These are phyloP conservation scores for Sclerotinia nivalis DNA, from an alignment of 2,329 filamentous ascomycete genomes.

Conservation along the genomic window DNA sequence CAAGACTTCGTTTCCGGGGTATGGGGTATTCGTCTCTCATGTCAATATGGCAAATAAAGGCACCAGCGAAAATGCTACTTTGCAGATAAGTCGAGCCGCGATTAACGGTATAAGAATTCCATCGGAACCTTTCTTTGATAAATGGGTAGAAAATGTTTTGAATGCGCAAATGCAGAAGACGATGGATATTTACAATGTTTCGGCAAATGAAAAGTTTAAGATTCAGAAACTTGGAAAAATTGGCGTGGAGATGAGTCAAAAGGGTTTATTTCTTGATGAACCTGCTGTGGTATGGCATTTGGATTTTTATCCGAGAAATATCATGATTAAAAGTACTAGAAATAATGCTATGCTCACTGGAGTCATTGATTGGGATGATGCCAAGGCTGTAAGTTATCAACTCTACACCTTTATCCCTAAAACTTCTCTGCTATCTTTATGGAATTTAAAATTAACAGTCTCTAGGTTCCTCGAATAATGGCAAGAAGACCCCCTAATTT, in stretches of 20 bases:
- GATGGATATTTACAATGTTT: neutral
- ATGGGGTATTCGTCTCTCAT: neutral
- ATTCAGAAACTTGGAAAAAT: neutral
- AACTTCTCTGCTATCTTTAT: neutral
- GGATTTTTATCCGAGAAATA: conserved; percentile 6
- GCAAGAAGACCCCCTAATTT: neutral
- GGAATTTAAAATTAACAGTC: neutral
- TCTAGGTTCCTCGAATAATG: neutral
- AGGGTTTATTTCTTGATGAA: neutral
- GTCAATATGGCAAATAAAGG: neutral
- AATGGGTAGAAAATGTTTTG: neutral
- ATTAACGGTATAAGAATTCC: neutral
- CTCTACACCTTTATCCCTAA: no score
- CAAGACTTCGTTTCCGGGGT: neutral
- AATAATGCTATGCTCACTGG: neutral
- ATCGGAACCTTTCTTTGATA: neutral
- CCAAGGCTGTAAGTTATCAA: neutral
- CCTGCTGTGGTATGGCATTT: neutral
- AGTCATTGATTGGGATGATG: conserved; percentile 1
- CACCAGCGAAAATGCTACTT: fast-evolving
- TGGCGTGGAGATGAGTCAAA: neutral
- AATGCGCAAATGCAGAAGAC: neutral
- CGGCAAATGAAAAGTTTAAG: neutral
- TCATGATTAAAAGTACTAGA: neutral
- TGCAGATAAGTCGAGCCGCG: neutral